These are phyloP conservation scores for Aureobasidium lini DNA, from an alignment of 2,329 filamentous ascomycete species.

Conservation along the genomic window DNA sequence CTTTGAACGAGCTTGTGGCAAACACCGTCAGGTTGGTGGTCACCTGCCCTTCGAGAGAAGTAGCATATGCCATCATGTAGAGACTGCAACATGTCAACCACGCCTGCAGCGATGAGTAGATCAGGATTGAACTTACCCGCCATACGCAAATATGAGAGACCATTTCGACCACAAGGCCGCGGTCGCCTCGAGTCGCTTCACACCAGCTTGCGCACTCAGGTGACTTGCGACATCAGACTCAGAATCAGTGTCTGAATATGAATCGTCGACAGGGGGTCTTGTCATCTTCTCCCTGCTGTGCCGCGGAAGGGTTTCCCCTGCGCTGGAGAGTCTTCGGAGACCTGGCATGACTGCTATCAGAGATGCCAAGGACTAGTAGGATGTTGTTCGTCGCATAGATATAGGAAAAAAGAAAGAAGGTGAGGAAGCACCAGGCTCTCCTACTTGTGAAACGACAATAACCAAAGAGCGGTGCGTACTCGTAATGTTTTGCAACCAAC, in stretches of 20 bases:
- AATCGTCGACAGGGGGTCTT: neutral
- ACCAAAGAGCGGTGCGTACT: constrained; percentile 12
- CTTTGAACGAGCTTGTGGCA: constrained; percentile 57
- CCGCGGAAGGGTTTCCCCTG: constrained; percentile 4
- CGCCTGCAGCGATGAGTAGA: neutral
- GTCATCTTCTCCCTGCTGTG: constrained; percentile 7
- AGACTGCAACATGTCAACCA: constrained; percentile 18
- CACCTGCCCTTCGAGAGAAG: constrained; percentile 59
- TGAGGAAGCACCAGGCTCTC: neutral
- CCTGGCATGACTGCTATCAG: constrained; percentile 15
- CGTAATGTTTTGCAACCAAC: neutral
- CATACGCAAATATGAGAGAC: constrained; percentile 41
- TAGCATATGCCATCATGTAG: constrained; percentile 56
- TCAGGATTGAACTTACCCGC: constrained; percentile 23
- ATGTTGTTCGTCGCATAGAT: neutral
- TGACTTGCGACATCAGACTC: constrained; percentile 12
- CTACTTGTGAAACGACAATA: neutral
- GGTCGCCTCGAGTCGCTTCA: constrained; percentile 42
- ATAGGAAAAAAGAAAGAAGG: neutral
- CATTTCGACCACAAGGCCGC: constrained; percentile 42
- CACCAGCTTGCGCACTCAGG: constrained; percentile 37
- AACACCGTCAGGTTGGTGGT: constrained; percentile 54
- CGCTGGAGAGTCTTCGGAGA: constrained; percentile 11
- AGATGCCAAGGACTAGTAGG: neutral
- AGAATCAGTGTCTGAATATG: neutral